phyloP scores from a whole-genome alignment of 2,329 filamentous ascomycete species.

The Aspergillus sp. region DNA sequence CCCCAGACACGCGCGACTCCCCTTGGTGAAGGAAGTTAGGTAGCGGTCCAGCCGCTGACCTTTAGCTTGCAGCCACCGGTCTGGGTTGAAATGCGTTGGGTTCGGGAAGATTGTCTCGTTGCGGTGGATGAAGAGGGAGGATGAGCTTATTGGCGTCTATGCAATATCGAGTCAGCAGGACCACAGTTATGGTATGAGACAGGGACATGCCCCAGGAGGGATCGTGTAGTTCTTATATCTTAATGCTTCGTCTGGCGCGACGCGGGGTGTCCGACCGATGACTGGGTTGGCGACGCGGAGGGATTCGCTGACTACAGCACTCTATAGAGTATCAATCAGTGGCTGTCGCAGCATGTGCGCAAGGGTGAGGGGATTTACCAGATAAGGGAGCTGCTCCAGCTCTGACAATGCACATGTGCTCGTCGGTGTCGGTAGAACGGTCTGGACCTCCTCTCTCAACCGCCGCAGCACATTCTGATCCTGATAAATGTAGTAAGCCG shows the following conservation, averaged over 20 bases:
- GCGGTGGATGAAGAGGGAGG: conserved; percentile 5
- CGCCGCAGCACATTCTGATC: background rate
- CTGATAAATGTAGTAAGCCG: background rate
- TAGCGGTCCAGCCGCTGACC: background rate
- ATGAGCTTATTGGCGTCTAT: background rate
- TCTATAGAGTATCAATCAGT: background rate
- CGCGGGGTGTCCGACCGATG: conserved; percentile 33
- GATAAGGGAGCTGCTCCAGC: conserved; percentile 48
- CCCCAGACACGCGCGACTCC: background rate
- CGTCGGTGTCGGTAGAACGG: background rate
- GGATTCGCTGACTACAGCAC: conserved; percentile 25
- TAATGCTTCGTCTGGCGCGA: conserved; percentile 31
- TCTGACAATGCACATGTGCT: conserved; percentile 5
- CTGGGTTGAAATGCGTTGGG: background rate
- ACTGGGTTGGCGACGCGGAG: conserved; percentile 47
- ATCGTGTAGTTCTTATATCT: conserved; percentile 35
- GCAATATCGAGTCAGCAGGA: background rate
- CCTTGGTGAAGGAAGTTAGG: background rate
- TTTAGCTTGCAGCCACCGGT: conserved; percentile 6
- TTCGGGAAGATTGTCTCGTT: conserved; percentile 4
- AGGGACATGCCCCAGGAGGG: background rate
- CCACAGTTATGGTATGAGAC: too few relatives aligned
- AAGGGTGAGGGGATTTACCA: conserved; percentile 25
- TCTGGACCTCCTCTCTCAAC: background rate
- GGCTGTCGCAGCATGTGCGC: too few relatives aligned